A percentile compares a stretch with the other conserved stretches of the same genome.
Evolutionary conservation across 108 stramenopile species (phyloP).

Genomic region (Nannochloropsis salina): DNA sequence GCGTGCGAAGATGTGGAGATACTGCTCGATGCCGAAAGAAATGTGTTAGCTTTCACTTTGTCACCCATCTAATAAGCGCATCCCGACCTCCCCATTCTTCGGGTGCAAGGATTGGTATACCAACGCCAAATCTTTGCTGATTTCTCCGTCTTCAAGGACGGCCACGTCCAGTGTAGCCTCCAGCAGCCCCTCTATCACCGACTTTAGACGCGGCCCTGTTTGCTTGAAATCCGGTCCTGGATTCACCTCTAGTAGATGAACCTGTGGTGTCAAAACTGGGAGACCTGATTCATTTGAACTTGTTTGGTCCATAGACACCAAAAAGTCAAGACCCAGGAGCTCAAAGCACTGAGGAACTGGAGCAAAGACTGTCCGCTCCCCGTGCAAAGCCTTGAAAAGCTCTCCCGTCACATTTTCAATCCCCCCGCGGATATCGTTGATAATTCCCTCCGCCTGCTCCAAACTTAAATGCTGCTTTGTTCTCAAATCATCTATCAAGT

Average conservation of each 20-base stretch:
- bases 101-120: neutral
- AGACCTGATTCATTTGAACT: neutral
- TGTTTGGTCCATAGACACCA: slow-evolving; percentile 35
- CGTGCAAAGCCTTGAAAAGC: slow-evolving; percentile 50
- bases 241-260: slow-evolving; percentile 55
- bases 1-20: no score
- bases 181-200: slow-evolving; percentile 16
- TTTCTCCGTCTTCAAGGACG: neutral
- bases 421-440: slow-evolving; percentile 26
- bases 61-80: neutral
- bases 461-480: neutral
- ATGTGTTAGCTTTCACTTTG: no score
- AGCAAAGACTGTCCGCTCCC: slow-evolving; percentile 49
- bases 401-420: slow-evolving; percentile 38
- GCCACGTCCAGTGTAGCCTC: slow-evolving; percentile 9
- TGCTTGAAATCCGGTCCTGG: slow-evolving; percentile 62
- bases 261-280: neutral
- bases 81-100: neutral
- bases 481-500: slow-evolving; percentile 23
- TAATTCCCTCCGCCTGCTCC: slow-evolving; percentile 18
- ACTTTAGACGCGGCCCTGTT: slow-evolving; percentile 31
- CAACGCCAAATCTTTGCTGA: neutral
- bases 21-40: no score
- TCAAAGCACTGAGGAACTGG: slow-evolving; percentile 51
- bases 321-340: slow-evolving; percentile 58